These are phyloP conservation scores for Amoeboaphelidium protococcarum DNA, from an alignment of 371 early-diverging fungal genomes.

Conservation along the genomic window DNA sequence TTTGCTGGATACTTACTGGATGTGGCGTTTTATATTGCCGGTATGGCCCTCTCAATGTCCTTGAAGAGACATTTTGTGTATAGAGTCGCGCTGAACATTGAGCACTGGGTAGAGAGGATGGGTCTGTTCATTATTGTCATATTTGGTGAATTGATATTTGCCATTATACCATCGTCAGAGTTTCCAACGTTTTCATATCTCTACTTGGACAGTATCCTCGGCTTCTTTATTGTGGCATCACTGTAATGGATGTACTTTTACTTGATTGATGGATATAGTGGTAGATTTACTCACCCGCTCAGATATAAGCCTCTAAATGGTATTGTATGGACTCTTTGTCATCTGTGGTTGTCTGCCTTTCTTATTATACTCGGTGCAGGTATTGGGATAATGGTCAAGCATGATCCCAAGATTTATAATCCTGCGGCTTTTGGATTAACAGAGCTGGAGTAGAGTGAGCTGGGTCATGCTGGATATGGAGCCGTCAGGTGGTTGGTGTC, in stretches of 20 bases:
- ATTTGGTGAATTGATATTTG: constrained; percentile 4
- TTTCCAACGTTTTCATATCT: not conserved
- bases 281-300: too few relatives aligned
- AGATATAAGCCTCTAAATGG: too few relatives aligned
- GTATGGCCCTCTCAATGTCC: not conserved
- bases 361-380: too few relatives aligned
- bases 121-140: constrained; percentile 6
- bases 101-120: constrained; percentile 6
- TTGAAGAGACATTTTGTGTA: not conserved
- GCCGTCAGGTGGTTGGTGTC: too few relatives aligned
- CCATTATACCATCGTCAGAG: constrained; percentile 2
- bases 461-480: too few relatives aligned
- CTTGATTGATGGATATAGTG: too few relatives aligned
- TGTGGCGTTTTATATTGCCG: not conserved
- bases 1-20: not conserved
- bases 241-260: constrained; percentile 3
- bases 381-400: too few relatives aligned
- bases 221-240: constrained; percentile 1
- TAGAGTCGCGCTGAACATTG: constrained; percentile 5
- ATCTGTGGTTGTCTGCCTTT: too few relatives aligned
- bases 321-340: too few relatives aligned
- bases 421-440: too few relatives aligned
- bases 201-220: constrained; percentile 1
- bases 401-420: too few relatives aligned
- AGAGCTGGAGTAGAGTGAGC: too few relatives aligned